Evolutionary conservation across 192 early-diverging fungal species (phyloP).

Genomic region (Coemansia sp.): DNA sequence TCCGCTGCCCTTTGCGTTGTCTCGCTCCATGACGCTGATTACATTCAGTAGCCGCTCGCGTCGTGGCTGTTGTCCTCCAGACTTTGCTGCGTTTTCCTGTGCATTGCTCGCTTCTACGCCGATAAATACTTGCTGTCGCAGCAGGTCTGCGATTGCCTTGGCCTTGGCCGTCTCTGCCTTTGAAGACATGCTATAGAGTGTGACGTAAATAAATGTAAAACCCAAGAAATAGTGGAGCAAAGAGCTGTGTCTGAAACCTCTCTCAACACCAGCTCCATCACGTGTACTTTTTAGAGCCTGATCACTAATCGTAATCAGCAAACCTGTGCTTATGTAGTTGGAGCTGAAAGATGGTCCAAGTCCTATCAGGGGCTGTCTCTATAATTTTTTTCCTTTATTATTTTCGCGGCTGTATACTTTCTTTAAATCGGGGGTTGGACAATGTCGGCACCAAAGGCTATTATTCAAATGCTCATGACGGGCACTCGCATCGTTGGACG

Average conservation of each 20-base stretch:
- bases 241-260: too few species aligned
- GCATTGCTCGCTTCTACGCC: slow-evolving; percentile 47
- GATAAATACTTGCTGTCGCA: slow-evolving; percentile 45
- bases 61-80: slow-evolving; percentile 47
- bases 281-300: too few species aligned
- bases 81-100: slow-evolving; percentile 41
- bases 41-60: slow-evolving; percentile 51
- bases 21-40: slow-evolving; percentile 51
- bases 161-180: slow-evolving; percentile 46
- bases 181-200: slow-evolving; percentile 21
- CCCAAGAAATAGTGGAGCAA: too few species aligned
- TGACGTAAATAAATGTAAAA: background rate
- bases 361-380: background rate
- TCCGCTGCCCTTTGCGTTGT: slow-evolving; percentile 40
- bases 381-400: background rate
- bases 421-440: background rate
- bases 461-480: slow-evolving; percentile 76
- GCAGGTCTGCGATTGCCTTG: slow-evolving; percentile 44
- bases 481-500: slow-evolving; percentile 83
- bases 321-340: background rate
- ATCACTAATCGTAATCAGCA: background rate
- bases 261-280: too few species aligned
- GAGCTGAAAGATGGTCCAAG: background rate
- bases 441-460: slow-evolving; percentile 67
- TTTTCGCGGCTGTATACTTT: background rate